A percentile compares a stretch with the other conserved stretches of the same genome.
phyloP scores from a whole-genome alignment of 2,329 filamentous ascomycete genomes.

The Mycosphaerella arachidis region DNA sequence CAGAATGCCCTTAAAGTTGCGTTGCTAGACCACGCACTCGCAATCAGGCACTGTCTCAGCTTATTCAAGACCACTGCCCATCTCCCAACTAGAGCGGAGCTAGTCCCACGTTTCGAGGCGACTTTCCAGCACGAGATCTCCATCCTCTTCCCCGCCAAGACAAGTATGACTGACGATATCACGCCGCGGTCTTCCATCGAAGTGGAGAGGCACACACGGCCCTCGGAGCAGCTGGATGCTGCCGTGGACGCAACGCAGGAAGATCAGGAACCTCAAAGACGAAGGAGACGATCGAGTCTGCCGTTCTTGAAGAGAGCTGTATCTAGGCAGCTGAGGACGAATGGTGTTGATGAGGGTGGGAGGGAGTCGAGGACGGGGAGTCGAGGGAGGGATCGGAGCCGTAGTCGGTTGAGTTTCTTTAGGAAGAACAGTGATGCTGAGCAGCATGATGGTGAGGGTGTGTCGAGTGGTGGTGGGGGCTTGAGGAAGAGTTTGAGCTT shows the following conservation, averaged over 20 bases:
- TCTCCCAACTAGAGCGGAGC: conserved; percentile 44
- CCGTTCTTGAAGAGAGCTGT: conserved; percentile 33
- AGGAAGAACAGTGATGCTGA: conserved; percentile 6
- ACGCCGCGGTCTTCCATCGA: conserved; percentile 20
- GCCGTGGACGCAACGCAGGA: conserved; percentile 8
- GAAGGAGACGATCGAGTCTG: conserved; percentile 19
- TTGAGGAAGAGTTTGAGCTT: conserved; percentile 76
- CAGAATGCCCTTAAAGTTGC: conserved; percentile 80
- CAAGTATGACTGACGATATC: conserved; percentile 18
- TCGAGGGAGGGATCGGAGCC: conserved; percentile 20
- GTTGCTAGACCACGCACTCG: conserved; percentile 81
- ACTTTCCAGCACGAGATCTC: conserved; percentile 43
- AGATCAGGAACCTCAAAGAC: conserved; percentile 7
- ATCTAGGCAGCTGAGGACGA: conserved; percentile 18
- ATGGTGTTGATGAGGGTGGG: conserved; percentile 20
- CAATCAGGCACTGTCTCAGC: conserved; percentile 75
- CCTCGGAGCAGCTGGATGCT: conserved; percentile 6
- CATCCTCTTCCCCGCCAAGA: conserved; percentile 36
- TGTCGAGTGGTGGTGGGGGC: conserved; percentile 3
- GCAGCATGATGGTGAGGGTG: conserved; percentile 6
- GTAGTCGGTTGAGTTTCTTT: conserved; percentile 27
- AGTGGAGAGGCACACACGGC: neutral
- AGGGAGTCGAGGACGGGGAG: conserved; percentile 22
- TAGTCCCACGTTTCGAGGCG: conserved; percentile 39
- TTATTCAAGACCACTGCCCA: conserved; percentile 58